Evolutionary conservation across 2,329 filamentous ascomycete genomes (phyloP).

Genomic region (Gaeumannomyces tritici): DNA sequence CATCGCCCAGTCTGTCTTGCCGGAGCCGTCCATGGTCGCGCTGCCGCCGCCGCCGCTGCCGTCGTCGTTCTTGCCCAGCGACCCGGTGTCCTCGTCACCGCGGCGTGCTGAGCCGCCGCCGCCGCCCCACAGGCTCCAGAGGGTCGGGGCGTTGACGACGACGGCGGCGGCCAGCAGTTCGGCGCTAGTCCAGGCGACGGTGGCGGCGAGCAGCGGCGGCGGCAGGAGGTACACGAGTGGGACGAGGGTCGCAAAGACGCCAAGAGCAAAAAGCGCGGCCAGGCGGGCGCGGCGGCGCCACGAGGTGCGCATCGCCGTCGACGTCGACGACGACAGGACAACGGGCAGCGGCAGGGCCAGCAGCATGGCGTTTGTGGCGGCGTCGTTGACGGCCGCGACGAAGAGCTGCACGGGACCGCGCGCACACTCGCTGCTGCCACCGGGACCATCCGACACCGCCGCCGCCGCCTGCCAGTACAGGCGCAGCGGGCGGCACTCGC

Average conservation of each 20-base stretch:
- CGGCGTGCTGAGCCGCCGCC: too few species aligned
- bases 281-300: constrained; percentile 17
- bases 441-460: too few species aligned
- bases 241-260: constrained; percentile 34
- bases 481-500: not conserved
- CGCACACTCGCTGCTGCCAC: constrained; percentile 1
- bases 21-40: too few species aligned
- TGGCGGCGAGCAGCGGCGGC: not conserved
- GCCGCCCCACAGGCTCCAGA: constrained; percentile 1
- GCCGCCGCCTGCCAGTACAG: constrained; percentile 3
- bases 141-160: constrained; percentile 2
- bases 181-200: constrained; percentile 1
- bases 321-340: constrained; percentile 7
- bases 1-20: too few species aligned
- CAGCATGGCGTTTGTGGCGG: constrained; percentile 24
- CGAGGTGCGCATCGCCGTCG: too few species aligned
- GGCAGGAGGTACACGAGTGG: constrained; percentile 40
- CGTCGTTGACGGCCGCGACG: constrained; percentile 14
- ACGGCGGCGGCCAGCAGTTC: constrained; percentile 1
- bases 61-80: not conserved
- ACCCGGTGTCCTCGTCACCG: not conserved
- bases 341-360: constrained; percentile 25
- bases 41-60: not conserved
- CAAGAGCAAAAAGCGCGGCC: constrained; percentile 24
- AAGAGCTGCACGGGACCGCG: not conserved